phyloP scores from a whole-genome alignment of 2,329 filamentous ascomycete genomes.

The Cercospora citrullina region DNA sequence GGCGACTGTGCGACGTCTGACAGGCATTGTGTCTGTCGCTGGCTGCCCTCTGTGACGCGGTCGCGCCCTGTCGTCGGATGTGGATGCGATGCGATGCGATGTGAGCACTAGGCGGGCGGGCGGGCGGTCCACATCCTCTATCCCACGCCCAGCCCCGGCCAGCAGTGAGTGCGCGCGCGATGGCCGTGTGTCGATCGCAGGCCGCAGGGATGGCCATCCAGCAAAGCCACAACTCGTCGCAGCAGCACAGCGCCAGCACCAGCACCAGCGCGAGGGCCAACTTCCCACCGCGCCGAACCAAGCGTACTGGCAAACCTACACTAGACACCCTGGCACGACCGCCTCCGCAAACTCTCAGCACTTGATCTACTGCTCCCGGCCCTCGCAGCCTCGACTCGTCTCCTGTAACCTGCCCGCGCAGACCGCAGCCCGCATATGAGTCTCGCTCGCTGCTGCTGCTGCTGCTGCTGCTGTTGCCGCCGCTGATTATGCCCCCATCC shows the following conservation, averaged over 20 bases:
- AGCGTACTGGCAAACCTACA: constrained; percentile 18
- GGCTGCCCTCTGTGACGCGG: background rate
- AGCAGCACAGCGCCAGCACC: background rate
- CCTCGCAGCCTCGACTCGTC: constrained; percentile 17
- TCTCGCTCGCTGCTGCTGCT: background rate
- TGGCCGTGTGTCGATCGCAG: constrained; percentile 7
- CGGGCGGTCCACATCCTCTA: background rate
- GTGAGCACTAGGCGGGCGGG: background rate
- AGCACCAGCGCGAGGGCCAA: constrained; percentile 6
- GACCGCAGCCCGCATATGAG: constrained; percentile 17
- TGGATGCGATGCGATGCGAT: background rate
- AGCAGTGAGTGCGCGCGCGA: constrained; percentile 1
- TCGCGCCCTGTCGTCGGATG: background rate
- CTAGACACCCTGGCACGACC: constrained; percentile 13
- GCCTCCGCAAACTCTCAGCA: constrained; percentile 20
- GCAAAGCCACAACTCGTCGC: constrained; percentile 10
- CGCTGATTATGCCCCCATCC: background rate
- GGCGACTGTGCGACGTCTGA: constrained; percentile 1
- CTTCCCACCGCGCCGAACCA: constrained; percentile 15
- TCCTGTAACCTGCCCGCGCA: constrained; percentile 17
- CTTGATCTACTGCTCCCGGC: constrained; percentile 9
- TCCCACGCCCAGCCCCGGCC: constrained; percentile 15
- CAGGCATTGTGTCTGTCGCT: background rate
- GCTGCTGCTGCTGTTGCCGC: background rate
- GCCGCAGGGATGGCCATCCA: constrained; percentile 17